Percentiles rank a stretch among this genome's conserved stretches.
Evolutionary conservation across 1,284 basidiomycete species (phyloP).

Genomic region (Cutaneotrichosporon arboriforme): DNA sequence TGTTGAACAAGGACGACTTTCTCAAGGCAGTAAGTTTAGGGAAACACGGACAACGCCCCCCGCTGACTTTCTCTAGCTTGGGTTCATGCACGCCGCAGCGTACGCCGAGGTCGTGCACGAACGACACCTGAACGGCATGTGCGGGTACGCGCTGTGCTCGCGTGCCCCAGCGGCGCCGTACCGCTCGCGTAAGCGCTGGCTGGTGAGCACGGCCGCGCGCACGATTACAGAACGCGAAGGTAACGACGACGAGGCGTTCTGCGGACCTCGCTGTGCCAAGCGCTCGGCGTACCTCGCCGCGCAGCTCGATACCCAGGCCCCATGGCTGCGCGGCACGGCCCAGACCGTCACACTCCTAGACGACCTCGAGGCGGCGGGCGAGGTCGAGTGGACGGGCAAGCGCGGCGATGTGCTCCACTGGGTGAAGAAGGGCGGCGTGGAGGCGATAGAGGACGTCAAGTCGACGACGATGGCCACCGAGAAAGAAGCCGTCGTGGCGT

Average conservation of each 20-base stretch:
- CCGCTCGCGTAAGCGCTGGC: constrained; percentile 20
- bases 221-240: constrained; percentile 32
- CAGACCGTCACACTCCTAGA: constrained; percentile 24
- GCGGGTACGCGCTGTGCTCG: constrained; percentile 35
- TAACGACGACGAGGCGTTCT: constrained; percentile 37
- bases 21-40: constrained; percentile 13
- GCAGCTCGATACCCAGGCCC: constrained; percentile 24
- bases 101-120: constrained; percentile 36
- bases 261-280: constrained; percentile 23
- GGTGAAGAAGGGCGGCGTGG: background rate
- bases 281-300: constrained; percentile 26
- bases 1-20: constrained; percentile 7
- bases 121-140: constrained; percentile 36
- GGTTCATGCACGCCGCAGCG: constrained; percentile 22
- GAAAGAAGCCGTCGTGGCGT: no score
- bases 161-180: constrained; percentile 28
- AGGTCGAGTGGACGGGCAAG: constrained; percentile 13
- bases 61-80: no score
- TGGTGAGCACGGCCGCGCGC: constrained; percentile 21
- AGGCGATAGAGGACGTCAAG: background rate
- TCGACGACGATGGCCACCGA: background rate
- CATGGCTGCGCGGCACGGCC: constrained; percentile 25
- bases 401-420: constrained; percentile 10
- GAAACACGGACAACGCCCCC: no score
- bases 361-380: constrained; percentile 25